Evolutionary conservation across 176 grass and related monocot genomes (phyloP), one percentile per base, ranked within the genome.

Genomic region (Raddia guianensis): DNA sequence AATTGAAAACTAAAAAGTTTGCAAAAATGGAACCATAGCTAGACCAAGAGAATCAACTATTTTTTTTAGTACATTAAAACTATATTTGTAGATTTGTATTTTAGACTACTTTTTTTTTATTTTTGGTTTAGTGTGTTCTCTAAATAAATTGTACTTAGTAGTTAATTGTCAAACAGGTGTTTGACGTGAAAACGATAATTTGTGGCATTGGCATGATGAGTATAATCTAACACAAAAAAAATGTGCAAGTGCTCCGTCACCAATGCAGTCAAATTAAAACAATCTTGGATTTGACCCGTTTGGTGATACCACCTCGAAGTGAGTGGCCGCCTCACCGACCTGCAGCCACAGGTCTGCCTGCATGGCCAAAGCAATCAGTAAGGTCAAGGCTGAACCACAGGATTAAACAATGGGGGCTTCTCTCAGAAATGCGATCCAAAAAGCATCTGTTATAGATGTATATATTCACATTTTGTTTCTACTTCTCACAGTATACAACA

Each of bases 201-300:
- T 27, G 27, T 27, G 27, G 27, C 27, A 27, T 27, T 27, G 27
- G 27, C 27, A 27, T 27, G 27, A 27, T 0, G 27, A 27, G 27
- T 27, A 61, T 70, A 60, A 11, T 72, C 49, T 40, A 64, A 49
- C 19, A 54, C 61, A 54, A 54, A 84, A 52, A 68, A 12, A 48
- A 67, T 42, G 19, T 52, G 75, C 50, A 14, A 14, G 48, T n/a
- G 74, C 65, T 33, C 74, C 15, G 49, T 68, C 40, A 63, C 63
- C 85, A 76, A 76, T 34, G 78, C 77, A 14, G 62, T 82, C 18
- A 68, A 75, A n/a, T n/a, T n/a, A n/a, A 77, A 70, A 80, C 51
- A 44, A 70, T 65, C 69, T 81, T 63, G 68, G 55, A n/a, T 27
- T 27, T 27, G 79, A 72, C 79, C 70, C 49, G 79, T 81, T 81